Evolutionary conservation across 306 rosid genomes (phyloP).

Genomic region (Canavalia ensiformis): DNA sequence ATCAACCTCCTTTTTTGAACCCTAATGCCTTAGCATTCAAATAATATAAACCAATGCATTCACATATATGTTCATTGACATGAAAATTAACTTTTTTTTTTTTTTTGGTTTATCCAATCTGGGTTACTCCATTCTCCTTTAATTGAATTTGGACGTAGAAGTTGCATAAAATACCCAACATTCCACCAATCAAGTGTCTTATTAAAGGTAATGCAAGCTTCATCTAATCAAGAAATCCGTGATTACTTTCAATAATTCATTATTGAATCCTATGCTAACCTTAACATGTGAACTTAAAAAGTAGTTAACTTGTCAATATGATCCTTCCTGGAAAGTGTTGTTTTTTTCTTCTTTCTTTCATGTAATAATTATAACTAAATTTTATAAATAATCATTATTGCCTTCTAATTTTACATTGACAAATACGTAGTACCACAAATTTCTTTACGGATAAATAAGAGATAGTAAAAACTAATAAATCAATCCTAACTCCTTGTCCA

Average conservation of each 20-base stretch:
- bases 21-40: too few relatives aligned
- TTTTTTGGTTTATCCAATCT: too few relatives aligned
- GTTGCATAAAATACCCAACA: background rate
- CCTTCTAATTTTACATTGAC: too few relatives aligned
- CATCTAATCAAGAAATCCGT: background rate
- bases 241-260: constrained; percentile 12
- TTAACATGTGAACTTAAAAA: constrained; percentile 16
- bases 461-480: constrained; percentile 13
- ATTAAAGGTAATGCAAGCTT: background rate
- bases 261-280: background rate
- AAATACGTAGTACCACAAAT: too few relatives aligned
- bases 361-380: background rate
- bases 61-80: too few relatives aligned
- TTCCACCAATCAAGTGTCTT: background rate
- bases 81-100: too few relatives aligned
- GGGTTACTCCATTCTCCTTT: too few relatives aligned
- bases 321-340: background rate
- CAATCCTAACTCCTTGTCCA: constrained; percentile 20
- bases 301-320: background rate
- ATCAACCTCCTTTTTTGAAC: too few relatives aligned
- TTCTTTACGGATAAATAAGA: background rate
- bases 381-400: background rate
- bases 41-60: too few relatives aligned
- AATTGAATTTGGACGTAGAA: constrained; percentile 1
- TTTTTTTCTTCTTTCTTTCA: constrained; percentile 7